Evolutionary conservation across 2,329 filamentous ascomycete species (phyloP).

Genomic region (Pyrenochaeta sp.): DNA sequence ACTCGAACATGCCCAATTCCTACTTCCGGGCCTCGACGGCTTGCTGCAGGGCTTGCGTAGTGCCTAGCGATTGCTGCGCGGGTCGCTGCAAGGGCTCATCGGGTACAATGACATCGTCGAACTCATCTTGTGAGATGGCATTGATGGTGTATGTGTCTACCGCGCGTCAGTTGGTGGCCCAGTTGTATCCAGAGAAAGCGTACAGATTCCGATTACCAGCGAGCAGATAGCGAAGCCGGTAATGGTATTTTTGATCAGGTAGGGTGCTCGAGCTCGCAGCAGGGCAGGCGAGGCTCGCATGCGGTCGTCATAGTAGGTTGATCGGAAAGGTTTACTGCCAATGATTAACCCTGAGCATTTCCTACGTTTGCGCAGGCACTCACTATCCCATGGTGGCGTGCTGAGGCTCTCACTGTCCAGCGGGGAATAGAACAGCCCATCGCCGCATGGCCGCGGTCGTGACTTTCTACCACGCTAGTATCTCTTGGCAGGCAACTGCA

Average conservation of each 20-base stretch:
- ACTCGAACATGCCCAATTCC: conserved; percentile 5
- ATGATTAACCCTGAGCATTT: conserved; percentile 17
- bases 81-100: conserved; percentile 68
- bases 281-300: conserved; percentile 88
- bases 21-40: conserved; percentile 42
- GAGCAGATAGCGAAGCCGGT: conserved; percentile 78
- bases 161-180: conserved; percentile 16
- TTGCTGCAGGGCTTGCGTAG: conserved; percentile 41
- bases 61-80: conserved; percentile 30
- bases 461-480: conserved; percentile 25
- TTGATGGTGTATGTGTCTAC: conserved; percentile 76
- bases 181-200: not conserved
- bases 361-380: conserved; percentile 15
- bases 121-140: conserved; percentile 94
- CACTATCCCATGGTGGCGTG: conserved; percentile 48
- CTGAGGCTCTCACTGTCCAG: conserved; percentile 24
- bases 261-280: conserved; percentile 89
- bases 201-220: conserved; percentile 89
- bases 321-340: conserved; percentile 60
- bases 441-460: conserved; percentile 27
- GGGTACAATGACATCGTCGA: conserved; percentile 92
- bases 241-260: conserved; percentile 86
- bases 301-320: conserved; percentile 91
- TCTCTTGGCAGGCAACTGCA: conserved; percentile 21
- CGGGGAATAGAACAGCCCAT: conserved; percentile 21